Conservation (phyloP, 495 filamentous ascomycete genomes). For the Penicillium mononematosum region DNA sequence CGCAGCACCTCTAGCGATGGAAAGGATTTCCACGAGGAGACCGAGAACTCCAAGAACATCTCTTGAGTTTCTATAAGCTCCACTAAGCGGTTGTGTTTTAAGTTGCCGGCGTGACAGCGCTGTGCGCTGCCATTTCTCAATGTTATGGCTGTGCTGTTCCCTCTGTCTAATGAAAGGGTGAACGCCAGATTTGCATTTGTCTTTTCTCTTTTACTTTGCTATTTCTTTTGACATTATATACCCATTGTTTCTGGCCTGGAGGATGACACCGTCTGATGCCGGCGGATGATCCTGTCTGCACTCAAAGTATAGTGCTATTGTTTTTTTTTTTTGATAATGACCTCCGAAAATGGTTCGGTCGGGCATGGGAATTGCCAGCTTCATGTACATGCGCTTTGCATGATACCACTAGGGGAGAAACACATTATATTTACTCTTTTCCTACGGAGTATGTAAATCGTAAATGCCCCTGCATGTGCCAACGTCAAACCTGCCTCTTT, state of each 20-base stretch:
- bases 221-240: slow-evolving; percentile 16
- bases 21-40: slow-evolving; percentile 2
- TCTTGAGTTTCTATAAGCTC: not conserved
- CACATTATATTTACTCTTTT: slow-evolving; percentile 1
- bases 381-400: slow-evolving; percentile 15
- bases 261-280: not conserved
- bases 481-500: not conserved
- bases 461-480: slow-evolving; percentile 9
- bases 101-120: slow-evolving; percentile 16
- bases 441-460: not conserved
- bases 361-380: slow-evolving; percentile 7
- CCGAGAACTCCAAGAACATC: not conserved
- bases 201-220: slow-evolving; percentile 7
- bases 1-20: slow-evolving; percentile 14
- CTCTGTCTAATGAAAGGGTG: slow-evolving; percentile 6
- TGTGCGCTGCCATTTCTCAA: slow-evolving; percentile 18
- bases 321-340: slow-evolving; percentile 11
- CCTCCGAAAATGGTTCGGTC: slow-evolving; percentile 11
- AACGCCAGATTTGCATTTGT: slow-evolving; percentile 9
- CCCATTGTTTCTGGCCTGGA: slow-evolving; percentile 18
- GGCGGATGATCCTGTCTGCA: slow-evolving; percentile 3
- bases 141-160: slow-evolving; percentile 11
- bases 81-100: not conserved
- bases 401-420: not conserved
- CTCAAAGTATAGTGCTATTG: slow-evolving; percentile 9